Conservation (phyloP, 768 basidiomycete genomes). For the Xerocomus spinulosus region DNA sequence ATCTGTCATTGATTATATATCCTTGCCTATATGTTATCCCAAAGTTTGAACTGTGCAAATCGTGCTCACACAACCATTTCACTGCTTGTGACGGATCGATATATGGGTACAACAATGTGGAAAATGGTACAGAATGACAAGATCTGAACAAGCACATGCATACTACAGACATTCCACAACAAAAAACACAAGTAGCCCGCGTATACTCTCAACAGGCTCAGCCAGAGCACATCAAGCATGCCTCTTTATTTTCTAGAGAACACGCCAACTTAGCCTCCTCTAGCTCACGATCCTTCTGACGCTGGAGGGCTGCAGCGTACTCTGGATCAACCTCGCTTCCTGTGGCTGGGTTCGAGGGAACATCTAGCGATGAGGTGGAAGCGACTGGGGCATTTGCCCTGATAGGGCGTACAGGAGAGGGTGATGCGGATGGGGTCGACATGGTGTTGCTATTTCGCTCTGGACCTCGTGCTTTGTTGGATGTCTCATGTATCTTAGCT, state of each 20-base stretch:
- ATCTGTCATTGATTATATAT: constrained; percentile 3
- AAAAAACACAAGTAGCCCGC: background rate
- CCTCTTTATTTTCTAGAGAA: constrained; percentile 91
- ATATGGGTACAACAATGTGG: constrained; percentile 22
- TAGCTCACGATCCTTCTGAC: constrained; percentile 66
- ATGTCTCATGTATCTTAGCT: constrained; percentile 32
- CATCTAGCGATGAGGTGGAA: constrained; percentile 14
- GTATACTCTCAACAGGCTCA: constrained; percentile 29
- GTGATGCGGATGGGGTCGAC: constrained; percentile 23
- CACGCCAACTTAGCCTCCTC: constrained; percentile 82
- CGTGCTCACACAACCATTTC: no score
- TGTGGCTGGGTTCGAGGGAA: constrained; percentile 22
- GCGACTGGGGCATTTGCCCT: constrained; percentile 32
- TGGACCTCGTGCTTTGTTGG: constrained; percentile 14
- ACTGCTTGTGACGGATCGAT: background rate
- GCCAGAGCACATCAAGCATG: constrained; percentile 88
- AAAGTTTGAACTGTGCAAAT: no score
- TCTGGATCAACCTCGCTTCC: constrained; percentile 53
- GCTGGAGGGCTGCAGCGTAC: constrained; percentile 71
- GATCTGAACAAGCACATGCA: constrained; percentile 1
- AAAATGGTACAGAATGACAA: constrained; percentile 13
- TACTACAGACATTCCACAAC: constrained; percentile 6
- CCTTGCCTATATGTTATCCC: background rate
- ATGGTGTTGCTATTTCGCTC: constrained; percentile 16
- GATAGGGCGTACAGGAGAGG: constrained; percentile 26